Evolutionary conservation across 768 basidiomycete species (phyloP), one percentile per base, ranked within the genome.

Genomic region (Termitomyces sp.): DNA sequence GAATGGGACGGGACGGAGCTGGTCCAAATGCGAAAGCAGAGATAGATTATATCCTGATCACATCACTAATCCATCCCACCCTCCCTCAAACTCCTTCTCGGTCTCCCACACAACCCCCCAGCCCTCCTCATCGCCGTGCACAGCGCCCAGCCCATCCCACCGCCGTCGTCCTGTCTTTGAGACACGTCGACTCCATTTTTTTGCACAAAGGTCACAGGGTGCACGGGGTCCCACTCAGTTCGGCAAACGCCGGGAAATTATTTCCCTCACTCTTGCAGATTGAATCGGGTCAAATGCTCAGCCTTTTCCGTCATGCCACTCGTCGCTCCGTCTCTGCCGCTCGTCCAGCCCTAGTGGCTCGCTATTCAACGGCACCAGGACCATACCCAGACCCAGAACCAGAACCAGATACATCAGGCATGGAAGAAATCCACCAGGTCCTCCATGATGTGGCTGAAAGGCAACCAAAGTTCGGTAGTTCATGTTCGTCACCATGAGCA

Each of bases 1-100:
- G 69, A 65, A 66, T 58, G 53, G 56, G 60, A 62, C 53, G 63
- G 56, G 56, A 54, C 22, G 50, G 23, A 22, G 44, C 49, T 50
- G 46, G 58, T 52, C 53, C 50, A 53, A 57, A 61, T 52, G 54
- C 50, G 54, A 57, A 61, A 54, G 66, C 66, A 64, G 58, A 60
- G 65, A 59, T 60, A 33, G 47, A 33, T 63, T 51, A 53, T 52
- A 49, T 58, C 16, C 41, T 45, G 36, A 65, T 62, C 62, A 62
- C 59, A 63, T 64, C 61, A 64, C 12, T 48, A 33, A 35, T 18
- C 5, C 32, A 11, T 3, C 31, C 7, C 12, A 7, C 29, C 4
- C 46, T n/a, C 31, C 15, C 46, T 16, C 15, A n/a, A n/a, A n/a
- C 7, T 3, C 15, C 41, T 5, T 15, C 16, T n/a, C 11, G 10